Evolutionary conservation across 106 monocot species (phyloP), one percentile per base, ranked within the genome.

Genomic region (Allium sativum): DNA sequence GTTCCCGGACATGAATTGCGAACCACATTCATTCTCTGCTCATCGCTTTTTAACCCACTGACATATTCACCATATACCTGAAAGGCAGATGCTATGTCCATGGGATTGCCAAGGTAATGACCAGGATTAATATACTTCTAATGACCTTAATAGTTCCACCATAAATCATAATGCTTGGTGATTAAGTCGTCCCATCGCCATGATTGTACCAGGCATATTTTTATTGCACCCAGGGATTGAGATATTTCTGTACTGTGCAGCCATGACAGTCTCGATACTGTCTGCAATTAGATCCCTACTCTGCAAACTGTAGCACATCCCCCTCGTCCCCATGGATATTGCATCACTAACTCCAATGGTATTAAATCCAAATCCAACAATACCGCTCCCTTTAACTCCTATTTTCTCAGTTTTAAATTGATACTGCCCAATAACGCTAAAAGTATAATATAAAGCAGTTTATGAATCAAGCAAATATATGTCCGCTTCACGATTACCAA

Each of bases 171-270:
- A 96, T 84, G 67, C 95, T 87, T 68, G 95, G 95, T 48, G 68
- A 72, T 96, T 96, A 64, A 96, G 84, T 18, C 95, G 81, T 45
- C 95, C 95, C 95, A 96, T 96, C 64, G 95, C 95, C 91, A 96
- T 96, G 66, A 96, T 96, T 67, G 95, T 96, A 64, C 95, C 91
- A 22, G 91, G 90, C 95, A 96, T 87, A 67, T 96, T 96, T 76
- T 96, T 96, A 72, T 96, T 90, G 42, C 95, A 96, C 0, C 95
- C 95, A 0, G 95, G 95, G 53, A 96, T 96, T 13, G 95, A 96
- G 12, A 96, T 82, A 59, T 96, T 96, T 31, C 70, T 90, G 59
- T 96, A 90, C 84, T 96, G 95, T 18, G 87, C 90, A 8, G 87
- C 74, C 95, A 96, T 96, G 48, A 91, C 90, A 5, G 87, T 96